Percentiles rank a stretch among this genome's conserved stretches.
These are phyloP conservation scores for Phytophthora idaei DNA, from an alignment of 352 stramenopile species.

Conservation along the genomic window DNA sequence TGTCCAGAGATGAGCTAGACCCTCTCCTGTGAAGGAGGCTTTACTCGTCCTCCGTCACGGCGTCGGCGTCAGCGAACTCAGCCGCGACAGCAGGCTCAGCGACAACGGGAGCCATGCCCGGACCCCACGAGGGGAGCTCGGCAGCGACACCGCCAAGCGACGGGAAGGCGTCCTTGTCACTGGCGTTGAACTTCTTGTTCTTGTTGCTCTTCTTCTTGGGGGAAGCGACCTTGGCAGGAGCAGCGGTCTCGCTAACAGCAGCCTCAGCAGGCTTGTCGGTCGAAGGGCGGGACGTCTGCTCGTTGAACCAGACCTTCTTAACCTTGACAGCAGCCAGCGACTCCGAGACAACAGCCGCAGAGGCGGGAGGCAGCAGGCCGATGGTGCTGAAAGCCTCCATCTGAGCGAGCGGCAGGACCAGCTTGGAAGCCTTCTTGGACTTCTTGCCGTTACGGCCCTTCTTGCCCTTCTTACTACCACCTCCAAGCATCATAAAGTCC, in stretches of 20 bases:
- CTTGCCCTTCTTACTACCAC: slow-evolving; percentile 73
- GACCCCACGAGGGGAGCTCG: slow-evolving; percentile 59
- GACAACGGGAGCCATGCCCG: slow-evolving; percentile 52
- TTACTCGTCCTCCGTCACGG: slow-evolving; percentile 53
- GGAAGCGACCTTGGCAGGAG: slow-evolving; percentile 39
- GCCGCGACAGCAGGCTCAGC: slow-evolving; percentile 42
- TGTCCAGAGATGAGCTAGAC: slow-evolving; percentile 25
- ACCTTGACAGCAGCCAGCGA: slow-evolving; percentile 93
- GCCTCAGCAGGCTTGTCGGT: slow-evolving; percentile 40
- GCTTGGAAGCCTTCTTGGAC: slow-evolving; percentile 79
- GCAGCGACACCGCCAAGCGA: slow-evolving; percentile 64
- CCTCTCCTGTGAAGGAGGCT: slow-evolving; percentile 12
- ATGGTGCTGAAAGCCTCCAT: slow-evolving; percentile 93
- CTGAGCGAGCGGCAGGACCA: slow-evolving; percentile 78
- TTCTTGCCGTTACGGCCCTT: slow-evolving; percentile 74
- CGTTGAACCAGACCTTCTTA: slow-evolving; percentile 93
- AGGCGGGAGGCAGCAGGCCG: slow-evolving; percentile 89
- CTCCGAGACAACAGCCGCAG: slow-evolving; percentile 77
- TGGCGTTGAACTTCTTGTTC: slow-evolving; percentile 87
- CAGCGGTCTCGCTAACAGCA: slow-evolving; percentile 17
- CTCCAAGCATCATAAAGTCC: slow-evolving; percentile 80
- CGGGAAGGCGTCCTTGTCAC: slow-evolving; percentile 82
- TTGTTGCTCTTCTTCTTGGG: slow-evolving; percentile 76
- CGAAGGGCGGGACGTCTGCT: slow-evolving; percentile 63
- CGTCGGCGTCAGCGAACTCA: slow-evolving; percentile 50